Percentiles rank a stretch among this genome's conserved stretches.
These are phyloP conservation scores for Phytophthora pseudosyringae DNA, from an alignment of 352 stramenopile species.

Conservation along the genomic window DNA sequence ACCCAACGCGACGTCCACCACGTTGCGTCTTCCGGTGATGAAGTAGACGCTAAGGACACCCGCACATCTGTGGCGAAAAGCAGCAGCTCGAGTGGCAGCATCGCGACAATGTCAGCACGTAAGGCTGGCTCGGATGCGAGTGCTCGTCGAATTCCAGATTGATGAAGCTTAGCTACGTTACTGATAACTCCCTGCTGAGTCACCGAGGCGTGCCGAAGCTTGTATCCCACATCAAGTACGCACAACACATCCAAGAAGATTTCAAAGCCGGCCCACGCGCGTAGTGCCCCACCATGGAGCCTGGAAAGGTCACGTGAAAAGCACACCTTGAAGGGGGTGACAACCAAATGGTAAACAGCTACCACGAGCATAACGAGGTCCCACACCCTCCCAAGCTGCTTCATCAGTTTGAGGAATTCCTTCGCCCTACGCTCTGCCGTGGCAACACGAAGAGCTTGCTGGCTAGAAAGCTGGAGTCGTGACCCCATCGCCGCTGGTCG, in stretches of 20 bases:
- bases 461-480: conserved; percentile 11
- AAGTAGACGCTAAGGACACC: background rate
- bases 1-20: conserved; percentile 53
- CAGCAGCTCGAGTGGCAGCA: conserved; percentile 58
- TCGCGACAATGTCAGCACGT: conserved; percentile 5
- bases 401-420: conserved; percentile 51
- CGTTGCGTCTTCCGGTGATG: too few species aligned
- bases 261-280: conserved; percentile 54
- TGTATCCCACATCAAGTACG: conserved; percentile 49
- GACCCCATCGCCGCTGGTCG: background rate
- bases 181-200: conserved; percentile 2
- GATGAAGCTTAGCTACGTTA: too few species aligned
- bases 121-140: conserved; percentile 40
- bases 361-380: conserved; percentile 57
- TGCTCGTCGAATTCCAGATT: conserved; percentile 5
- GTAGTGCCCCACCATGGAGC: conserved; percentile 24
- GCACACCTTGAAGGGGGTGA: conserved; percentile 63
- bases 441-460: conserved; percentile 15
- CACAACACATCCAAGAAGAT: conserved; percentile 65
- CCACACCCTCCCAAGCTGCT: conserved; percentile 49
- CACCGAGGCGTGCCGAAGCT: conserved; percentile 33
- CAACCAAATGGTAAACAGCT: conserved; percentile 49
- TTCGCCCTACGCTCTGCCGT: conserved; percentile 30
- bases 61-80: conserved; percentile 27
- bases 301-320: conserved; percentile 53